phyloP scores from a whole-genome alignment of 1,139 yeast genomes.

The Yamadazyma pseudoaaseri region DNA sequence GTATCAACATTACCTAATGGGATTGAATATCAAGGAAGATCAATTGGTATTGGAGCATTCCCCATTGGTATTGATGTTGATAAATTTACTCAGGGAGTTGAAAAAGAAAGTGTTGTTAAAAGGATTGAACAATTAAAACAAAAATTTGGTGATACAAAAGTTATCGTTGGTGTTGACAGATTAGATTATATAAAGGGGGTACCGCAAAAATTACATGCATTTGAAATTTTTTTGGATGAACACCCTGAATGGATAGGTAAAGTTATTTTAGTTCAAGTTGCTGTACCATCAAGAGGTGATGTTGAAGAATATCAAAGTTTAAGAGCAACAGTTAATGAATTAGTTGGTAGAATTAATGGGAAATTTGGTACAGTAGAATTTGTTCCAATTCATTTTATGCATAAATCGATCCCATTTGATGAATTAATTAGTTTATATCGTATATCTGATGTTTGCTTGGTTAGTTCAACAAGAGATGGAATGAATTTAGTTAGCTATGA shows the following conservation, averaged over 20 bases:
- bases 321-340: slow-evolving; percentile 90
- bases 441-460: slow-evolving; percentile 86
- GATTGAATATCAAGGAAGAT: slow-evolving; percentile 72
- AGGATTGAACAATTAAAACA: slow-evolving; percentile 63
- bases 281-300: slow-evolving; percentile 97
- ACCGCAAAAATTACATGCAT: slow-evolving; percentile 94
- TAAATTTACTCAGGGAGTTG: slow-evolving; percentile 78
- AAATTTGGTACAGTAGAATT: slow-evolving; percentile 95
- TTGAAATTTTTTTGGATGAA: slow-evolving; percentile 85
- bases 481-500: slow-evolving; percentile 97
- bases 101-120: slow-evolving; percentile 57
- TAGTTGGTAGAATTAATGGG: slow-evolving; percentile 96
- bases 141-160: slow-evolving; percentile 68
- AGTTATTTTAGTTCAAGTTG: slow-evolving; percentile 92
- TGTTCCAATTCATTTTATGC: slow-evolving; percentile 96
- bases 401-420: slow-evolving; percentile 84
- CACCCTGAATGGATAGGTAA: slow-evolving; percentile 99
- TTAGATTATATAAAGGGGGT: slow-evolving; percentile 96
- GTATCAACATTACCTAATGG: slow-evolving; percentile 91
- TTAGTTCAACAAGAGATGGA: slow-evolving; percentile 94
- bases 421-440: slow-evolving; percentile 88
- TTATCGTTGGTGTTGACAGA: slow-evolving; percentile 95
- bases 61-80: slow-evolving; percentile 98
- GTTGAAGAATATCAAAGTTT: slow-evolving; percentile 97
- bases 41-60: slow-evolving; percentile 90